Conservation (phyloP, 2,329 filamentous ascomycete genomes). For the Sphaerostilbella broomeana region DNA sequence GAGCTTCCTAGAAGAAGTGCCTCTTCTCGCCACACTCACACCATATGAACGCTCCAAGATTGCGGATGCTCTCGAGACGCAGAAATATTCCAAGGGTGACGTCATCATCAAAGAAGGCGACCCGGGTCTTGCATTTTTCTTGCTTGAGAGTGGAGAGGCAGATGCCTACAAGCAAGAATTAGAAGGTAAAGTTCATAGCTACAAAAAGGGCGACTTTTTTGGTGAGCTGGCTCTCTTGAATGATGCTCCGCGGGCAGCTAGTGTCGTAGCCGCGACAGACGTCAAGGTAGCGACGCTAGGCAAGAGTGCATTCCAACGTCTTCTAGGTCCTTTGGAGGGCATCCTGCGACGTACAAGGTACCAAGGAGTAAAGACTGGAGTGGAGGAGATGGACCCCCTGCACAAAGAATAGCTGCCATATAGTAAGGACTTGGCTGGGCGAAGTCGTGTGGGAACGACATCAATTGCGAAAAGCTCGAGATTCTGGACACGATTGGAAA, state of each 20-base stretch:
- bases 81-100: slow-evolving; percentile 73
- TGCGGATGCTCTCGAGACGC: slow-evolving; percentile 87
- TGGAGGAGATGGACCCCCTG: slow-evolving; percentile 63
- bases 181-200: slow-evolving; percentile 66
- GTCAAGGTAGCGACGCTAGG: slow-evolving; percentile 90
- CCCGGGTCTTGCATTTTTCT: slow-evolving; percentile 83
- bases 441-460: slow-evolving; percentile 6
- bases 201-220: slow-evolving; percentile 92
- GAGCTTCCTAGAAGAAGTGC: slow-evolving; percentile 90
- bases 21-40: slow-evolving; percentile 73
- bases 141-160: slow-evolving; percentile 81
- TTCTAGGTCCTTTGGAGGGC: slow-evolving; percentile 86
- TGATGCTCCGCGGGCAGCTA: slow-evolving; percentile 87
- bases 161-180: slow-evolving; percentile 76
- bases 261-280: slow-evolving; percentile 73
- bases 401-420: slow-evolving; percentile 29
- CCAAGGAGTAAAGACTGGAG: slow-evolving; percentile 51
- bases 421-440: slow-evolving; percentile 2
- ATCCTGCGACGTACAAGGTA: slow-evolving; percentile 81
- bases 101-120: slow-evolving; percentile 89
- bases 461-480: slow-evolving; percentile 4
- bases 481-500: slow-evolving; percentile 9
- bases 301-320: slow-evolving; percentile 88
- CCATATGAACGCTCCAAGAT: slow-evolving; percentile 96
- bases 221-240: slow-evolving; percentile 91